Conservation (phyloP, 129 eudicot species). For the Flaveria linearis region DNA sequence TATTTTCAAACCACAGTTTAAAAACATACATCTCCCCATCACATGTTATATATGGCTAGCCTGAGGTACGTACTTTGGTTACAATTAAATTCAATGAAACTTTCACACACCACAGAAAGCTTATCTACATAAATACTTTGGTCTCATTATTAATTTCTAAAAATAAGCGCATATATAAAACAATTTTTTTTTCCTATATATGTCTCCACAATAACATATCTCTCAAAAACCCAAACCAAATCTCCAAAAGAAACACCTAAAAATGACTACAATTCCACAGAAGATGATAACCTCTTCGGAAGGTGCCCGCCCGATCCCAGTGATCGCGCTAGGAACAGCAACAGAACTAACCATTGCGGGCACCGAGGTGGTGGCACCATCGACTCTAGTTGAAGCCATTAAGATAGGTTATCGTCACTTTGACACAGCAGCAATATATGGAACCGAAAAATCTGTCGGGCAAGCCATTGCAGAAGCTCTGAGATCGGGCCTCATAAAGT, state of each 20-base stretch:
- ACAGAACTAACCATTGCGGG: constrained; percentile 14
- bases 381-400: constrained; percentile 44
- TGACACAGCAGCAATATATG: constrained; percentile 49
- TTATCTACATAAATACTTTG: too few relatives aligned
- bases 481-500: constrained; percentile 11
- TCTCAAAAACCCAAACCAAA: neutral
- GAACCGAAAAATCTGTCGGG: constrained; percentile 39
- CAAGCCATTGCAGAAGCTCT: constrained; percentile 45
- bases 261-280: neutral
- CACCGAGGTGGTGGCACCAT: constrained; percentile 18
- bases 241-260: neutral
- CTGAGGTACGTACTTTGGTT: too few relatives aligned
- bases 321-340: constrained; percentile 40
- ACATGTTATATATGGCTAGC: too few relatives aligned
- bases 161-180: too few relatives aligned
- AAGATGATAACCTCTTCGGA: constrained; percentile 12
- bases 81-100: too few relatives aligned
- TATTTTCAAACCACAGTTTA: too few relatives aligned
- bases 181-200: too few relatives aligned
- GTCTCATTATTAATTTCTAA: too few relatives aligned
- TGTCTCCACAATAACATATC: neutral
- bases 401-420: constrained; percentile 50
- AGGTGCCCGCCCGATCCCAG: constrained; percentile 33
- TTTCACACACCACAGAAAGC: too few relatives aligned
- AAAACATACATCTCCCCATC: too few relatives aligned